These are phyloP conservation scores for Asterophora lycoperdoides DNA, from an alignment of 768 basidiomycete species.

Conservation along the genomic window DNA sequence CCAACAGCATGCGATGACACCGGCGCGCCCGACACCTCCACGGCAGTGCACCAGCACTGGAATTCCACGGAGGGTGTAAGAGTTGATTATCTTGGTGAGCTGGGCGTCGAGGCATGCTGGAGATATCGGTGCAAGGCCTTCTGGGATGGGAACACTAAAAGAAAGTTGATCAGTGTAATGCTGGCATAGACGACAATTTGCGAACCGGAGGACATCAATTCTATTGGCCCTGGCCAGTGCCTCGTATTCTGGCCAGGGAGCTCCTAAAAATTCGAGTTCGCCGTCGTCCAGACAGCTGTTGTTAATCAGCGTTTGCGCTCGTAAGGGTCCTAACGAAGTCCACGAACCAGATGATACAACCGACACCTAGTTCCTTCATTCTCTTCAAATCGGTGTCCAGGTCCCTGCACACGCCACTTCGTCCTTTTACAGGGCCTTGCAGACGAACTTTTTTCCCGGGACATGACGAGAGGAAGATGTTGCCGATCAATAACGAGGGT, in stretches of 20 bases:
- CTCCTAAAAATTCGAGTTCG: conserved; percentile 84
- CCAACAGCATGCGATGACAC: conserved; percentile 91
- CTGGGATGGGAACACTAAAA: conserved; percentile 81
- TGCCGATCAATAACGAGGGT: conserved; percentile 54
- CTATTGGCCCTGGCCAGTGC: conserved; percentile 55
- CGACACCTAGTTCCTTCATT: conserved; percentile 69
- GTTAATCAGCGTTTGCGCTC: not conserved
- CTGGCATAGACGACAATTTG: conserved; percentile 21
- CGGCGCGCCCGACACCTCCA: conserved; percentile 92
- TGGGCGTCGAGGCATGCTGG: conserved; percentile 57
- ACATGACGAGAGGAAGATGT: conserved; percentile 85
- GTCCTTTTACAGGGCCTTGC: conserved; percentile 70
- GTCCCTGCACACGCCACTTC: conserved; percentile 80
- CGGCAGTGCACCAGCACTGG: conserved; percentile 85
- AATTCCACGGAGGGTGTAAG: conserved; percentile 69
- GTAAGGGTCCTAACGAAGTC: too few species aligned
- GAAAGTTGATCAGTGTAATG: not conserved
- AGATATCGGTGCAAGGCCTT: conserved; percentile 76
- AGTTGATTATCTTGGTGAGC: conserved; percentile 58
- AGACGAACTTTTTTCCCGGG: conserved; percentile 94
- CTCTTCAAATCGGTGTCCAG: conserved; percentile 71
- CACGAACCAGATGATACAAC: conserved; percentile 78
- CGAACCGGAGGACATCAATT: conserved; percentile 72
- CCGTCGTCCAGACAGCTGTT: conserved; percentile 78
- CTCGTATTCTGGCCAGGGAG: conserved; percentile 77